A percentile compares a stretch with the other conserved stretches of the same genome.
These are phyloP conservation scores for Candida krabiensis DNA, from an alignment of 805 yeast genomes.

Conservation along the genomic window DNA sequence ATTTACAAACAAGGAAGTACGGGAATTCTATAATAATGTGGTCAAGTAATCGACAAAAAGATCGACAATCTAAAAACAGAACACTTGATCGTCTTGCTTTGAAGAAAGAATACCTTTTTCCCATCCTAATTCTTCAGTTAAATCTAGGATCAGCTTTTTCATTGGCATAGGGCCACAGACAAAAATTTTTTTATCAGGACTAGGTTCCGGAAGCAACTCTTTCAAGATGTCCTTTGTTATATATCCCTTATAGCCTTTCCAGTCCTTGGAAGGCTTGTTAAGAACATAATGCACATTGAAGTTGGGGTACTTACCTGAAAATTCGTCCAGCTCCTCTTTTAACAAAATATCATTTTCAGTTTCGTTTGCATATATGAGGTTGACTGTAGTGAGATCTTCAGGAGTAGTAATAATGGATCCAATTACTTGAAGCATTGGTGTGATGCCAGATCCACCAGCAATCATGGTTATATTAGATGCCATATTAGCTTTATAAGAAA, in stretches of 20 bases:
- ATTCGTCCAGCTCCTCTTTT: conserved; percentile 70
- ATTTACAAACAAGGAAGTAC: neutral
- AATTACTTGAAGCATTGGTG: conserved; percentile 83
- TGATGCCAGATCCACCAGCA: conserved; percentile 89
- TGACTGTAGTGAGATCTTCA: conserved; percentile 59
- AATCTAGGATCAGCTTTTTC: conserved; percentile 52
- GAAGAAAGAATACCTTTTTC: conserved; percentile 34
- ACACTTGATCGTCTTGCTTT: conserved; percentile 36
- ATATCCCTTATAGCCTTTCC: conserved; percentile 65
- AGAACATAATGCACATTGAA: conserved; percentile 62
- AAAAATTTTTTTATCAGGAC: conserved; percentile 53
- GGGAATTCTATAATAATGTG: neutral
- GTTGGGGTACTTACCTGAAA: conserved; percentile 60
- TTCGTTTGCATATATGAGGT: conserved; percentile 70
- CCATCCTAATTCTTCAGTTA: conserved; percentile 65
- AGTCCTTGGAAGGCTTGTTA: conserved; percentile 46
- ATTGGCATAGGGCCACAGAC: conserved; percentile 76
- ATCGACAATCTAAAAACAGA: conserved; percentile 28
- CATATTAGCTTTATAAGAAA: conserved; percentile 57
- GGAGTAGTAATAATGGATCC: conserved; percentile 69
- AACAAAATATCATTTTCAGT: conserved; percentile 75
- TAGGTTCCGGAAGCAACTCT: conserved; percentile 51
- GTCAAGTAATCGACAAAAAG: neutral
- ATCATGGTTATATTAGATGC: conserved; percentile 64
- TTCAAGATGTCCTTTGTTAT: conserved; percentile 59